Evolutionary conservation across 2,329 filamentous ascomycete species (phyloP).

Genomic region (Arthrinium phaeospermum): DNA sequence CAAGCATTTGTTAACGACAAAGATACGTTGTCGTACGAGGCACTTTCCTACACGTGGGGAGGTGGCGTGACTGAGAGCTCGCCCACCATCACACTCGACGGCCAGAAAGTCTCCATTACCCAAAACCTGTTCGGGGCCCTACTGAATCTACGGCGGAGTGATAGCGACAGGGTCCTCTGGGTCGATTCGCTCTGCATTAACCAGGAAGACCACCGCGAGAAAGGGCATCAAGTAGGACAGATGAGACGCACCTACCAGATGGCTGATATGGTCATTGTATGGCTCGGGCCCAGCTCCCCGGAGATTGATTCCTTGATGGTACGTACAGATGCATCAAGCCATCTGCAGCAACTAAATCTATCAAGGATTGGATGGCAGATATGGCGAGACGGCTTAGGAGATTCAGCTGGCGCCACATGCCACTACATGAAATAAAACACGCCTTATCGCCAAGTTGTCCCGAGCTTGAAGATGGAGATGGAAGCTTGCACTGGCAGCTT

Average conservation of each 20-base stretch:
- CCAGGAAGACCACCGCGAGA: not conserved
- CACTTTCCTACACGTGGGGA: not conserved
- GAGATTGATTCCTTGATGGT: not conserved
- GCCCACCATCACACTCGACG: not conserved
- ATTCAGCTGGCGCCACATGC: not conserved
- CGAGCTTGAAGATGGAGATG: too few relatives aligned
- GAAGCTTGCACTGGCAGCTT: too few relatives aligned
- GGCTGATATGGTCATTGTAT: not conserved
- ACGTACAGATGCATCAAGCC: not conserved
- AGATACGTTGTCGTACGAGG: not conserved
- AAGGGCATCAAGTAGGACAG: not conserved
- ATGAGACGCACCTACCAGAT: not conserved
- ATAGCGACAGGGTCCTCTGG: not conserved
- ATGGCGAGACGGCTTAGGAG: not conserved
- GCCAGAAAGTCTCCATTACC: not conserved
- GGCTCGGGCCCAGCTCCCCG: not conserved
- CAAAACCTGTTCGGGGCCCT: not conserved
- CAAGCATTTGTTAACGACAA: not conserved
- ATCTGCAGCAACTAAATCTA: too few relatives aligned
- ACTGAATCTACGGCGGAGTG: not conserved
- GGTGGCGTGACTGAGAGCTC: not conserved
- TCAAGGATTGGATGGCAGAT: not conserved
- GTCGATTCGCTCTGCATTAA: conserved; percentile 1
- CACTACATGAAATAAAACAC: not conserved
- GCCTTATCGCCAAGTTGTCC: not conserved